Conservation (phyloP, 768 basidiomycete genomes). For the Tulasnella sp. region DNA sequence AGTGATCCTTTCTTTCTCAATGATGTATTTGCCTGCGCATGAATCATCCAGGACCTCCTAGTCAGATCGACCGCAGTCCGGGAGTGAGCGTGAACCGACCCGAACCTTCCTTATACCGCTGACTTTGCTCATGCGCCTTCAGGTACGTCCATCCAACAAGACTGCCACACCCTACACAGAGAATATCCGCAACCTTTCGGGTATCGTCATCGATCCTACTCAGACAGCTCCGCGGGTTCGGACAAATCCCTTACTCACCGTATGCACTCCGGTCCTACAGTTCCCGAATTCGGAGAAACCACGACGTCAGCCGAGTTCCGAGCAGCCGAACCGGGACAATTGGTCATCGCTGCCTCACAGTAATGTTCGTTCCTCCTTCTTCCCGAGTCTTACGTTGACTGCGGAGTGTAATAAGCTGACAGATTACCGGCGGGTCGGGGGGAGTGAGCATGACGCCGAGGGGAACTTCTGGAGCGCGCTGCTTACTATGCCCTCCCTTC, state of each 20-base stretch:
- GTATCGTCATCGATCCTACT: background rate
- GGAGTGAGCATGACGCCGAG: background rate
- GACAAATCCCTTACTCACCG: constrained; percentile 21
- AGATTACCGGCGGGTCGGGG: background rate
- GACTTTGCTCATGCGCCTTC: constrained; percentile 27
- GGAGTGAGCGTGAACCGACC: background rate
- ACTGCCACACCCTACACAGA: constrained; percentile 28
- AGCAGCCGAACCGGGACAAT: background rate
- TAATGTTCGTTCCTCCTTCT: constrained; percentile 29
- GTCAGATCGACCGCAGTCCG: background rate
- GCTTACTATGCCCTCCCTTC: constrained; percentile 30
- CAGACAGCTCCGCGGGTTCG: background rate
- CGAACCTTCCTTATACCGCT: constrained; percentile 30
- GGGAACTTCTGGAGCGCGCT: background rate
- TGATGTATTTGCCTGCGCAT: constrained; percentile 29
- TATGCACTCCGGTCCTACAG: constrained; percentile 29
- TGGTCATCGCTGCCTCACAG: constrained; percentile 18
- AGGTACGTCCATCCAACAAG: constrained; percentile 31
- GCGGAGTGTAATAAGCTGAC: constrained; percentile 27
- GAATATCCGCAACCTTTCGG: constrained; percentile 30
- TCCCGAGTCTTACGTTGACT: constrained; percentile 29
- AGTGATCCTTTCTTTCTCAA: constrained; percentile 30
- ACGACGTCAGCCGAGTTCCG: constrained; percentile 6
- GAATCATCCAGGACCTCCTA: background rate
- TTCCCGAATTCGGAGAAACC: background rate